Percentiles rank a stretch among this genome's conserved stretches.
These are phyloP conservation scores for Chenopodium formosanum DNA, from an alignment of 148 eudicot genomes.

Conservation along the genomic window DNA sequence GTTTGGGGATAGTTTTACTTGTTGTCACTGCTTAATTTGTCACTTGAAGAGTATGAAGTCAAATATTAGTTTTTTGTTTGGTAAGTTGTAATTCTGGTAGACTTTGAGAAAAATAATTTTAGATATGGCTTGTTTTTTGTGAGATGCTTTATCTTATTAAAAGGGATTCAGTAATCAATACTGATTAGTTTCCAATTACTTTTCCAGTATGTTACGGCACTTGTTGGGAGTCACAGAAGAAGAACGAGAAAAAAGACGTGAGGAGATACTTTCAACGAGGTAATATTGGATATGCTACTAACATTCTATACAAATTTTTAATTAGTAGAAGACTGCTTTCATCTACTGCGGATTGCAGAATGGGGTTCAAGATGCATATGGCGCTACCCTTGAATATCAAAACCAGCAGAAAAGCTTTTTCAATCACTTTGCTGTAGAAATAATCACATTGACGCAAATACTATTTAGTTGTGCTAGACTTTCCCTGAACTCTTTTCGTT, in stretches of 20 bases:
- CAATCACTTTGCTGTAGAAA: not conserved
- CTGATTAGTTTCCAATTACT: slow-evolving; percentile 11
- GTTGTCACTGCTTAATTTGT: not conserved
- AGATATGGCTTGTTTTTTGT: not conserved
- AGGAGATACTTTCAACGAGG: slow-evolving; percentile 96
- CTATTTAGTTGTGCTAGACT: not conserved
- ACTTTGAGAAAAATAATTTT: not conserved
- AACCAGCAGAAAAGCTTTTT: not conserved
- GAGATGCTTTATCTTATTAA: slow-evolving; percentile 6
- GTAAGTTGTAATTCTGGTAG: not conserved
- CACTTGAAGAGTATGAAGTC: not conserved
- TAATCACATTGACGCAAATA: not conserved
- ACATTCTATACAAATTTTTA: not conserved
- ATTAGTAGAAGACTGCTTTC: not conserved
- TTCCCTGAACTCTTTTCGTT: not conserved
- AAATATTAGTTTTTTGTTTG: not conserved
- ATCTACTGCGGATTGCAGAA: not conserved
- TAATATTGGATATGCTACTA: slow-evolving; percentile 25
- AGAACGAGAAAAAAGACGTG: slow-evolving; percentile 82
- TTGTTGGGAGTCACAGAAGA: slow-evolving; percentile 84
- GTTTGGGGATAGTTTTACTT: not conserved
- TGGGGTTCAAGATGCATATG: not conserved
- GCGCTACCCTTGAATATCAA: not conserved
- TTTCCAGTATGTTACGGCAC: slow-evolving; percentile 76
- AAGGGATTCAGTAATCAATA: not conserved